Evolutionary conservation across 805 yeast genomes (phyloP).

Genomic region (Ogataea neopini): DNA sequence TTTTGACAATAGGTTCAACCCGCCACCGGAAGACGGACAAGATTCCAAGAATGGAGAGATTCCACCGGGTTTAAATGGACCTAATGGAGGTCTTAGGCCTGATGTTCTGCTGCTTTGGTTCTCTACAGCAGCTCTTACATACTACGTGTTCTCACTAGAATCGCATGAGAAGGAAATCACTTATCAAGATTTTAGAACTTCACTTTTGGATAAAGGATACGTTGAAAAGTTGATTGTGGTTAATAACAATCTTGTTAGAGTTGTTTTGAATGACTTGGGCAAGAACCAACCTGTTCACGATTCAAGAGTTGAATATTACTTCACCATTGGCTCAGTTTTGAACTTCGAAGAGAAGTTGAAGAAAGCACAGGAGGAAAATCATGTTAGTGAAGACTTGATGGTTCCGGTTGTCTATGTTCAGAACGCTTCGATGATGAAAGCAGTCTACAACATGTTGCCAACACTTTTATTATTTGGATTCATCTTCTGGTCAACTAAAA

Average conservation of each 20-base stretch:
- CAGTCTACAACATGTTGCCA: slow-evolving; percentile 73
- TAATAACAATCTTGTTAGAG: slow-evolving; percentile 71
- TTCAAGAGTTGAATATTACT: slow-evolving; percentile 40
- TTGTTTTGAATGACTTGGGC: slow-evolving; percentile 53
- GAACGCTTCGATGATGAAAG: slow-evolving; percentile 62
- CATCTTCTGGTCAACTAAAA: slow-evolving; percentile 60
- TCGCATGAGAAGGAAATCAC: slow-evolving; percentile 35
- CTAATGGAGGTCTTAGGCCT: slow-evolving; percentile 16
- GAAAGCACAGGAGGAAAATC: slow-evolving; percentile 65
- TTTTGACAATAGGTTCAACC: slow-evolving; percentile 27
- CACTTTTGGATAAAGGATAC: slow-evolving; percentile 72
- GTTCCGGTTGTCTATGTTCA: slow-evolving; percentile 78
- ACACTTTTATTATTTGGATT: slow-evolving; percentile 82
- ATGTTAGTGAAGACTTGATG: slow-evolving; percentile 67
- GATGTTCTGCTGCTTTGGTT: slow-evolving; percentile 25
- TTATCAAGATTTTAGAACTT: slow-evolving; percentile 78
- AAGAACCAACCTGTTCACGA: slow-evolving; percentile 33
- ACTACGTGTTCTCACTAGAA: slow-evolving; percentile 22
- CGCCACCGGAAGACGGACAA: slow-evolving; percentile 16
- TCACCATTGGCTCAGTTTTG: slow-evolving; percentile 87
- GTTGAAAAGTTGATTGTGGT: slow-evolving; percentile 75
- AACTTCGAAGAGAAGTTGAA: slow-evolving; percentile 82
- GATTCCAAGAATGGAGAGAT: slow-evolving; percentile 3
- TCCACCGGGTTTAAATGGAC: slow-evolving; percentile 14
- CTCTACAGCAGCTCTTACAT: slow-evolving; percentile 23